phyloP scores from a whole-genome alignment of 2,329 filamentous ascomycete species.

The Penicillium expansum region DNA sequence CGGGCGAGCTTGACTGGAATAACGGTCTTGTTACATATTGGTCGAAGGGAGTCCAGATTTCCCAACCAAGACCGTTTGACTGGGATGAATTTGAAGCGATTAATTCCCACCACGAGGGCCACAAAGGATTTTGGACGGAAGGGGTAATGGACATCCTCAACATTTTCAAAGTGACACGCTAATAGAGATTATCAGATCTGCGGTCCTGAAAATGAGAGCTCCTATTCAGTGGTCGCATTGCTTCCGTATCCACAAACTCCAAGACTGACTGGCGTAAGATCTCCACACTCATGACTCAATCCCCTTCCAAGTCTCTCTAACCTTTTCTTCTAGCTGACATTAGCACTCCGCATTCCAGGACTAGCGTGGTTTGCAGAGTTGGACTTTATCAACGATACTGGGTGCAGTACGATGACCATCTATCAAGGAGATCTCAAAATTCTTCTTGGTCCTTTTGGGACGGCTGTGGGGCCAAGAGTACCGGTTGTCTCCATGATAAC shows the following conservation, averaged over 20 bases:
- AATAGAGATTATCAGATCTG: neutral
- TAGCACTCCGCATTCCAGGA: neutral
- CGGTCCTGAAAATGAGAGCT: neutral
- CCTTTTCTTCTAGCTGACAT: neutral
- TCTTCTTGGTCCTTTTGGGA: neutral
- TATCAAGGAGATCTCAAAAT: neutral
- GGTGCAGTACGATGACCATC: neutral
- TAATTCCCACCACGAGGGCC: neutral
- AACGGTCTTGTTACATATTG: constrained; percentile 1
- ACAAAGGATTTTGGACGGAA: constrained; percentile 3
- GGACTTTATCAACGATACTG: neutral
- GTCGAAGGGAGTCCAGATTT: neutral
- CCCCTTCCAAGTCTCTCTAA: neutral
- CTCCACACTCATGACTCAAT: neutral
- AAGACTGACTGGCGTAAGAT: neutral
- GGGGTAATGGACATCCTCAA: neutral
- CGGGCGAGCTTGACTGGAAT: neutral
- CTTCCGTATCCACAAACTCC: accelerated
- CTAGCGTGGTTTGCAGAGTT: neutral
- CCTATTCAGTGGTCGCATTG: neutral
- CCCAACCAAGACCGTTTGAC: constrained; percentile 3
- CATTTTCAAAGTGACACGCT: neutral
- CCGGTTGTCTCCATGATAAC: neutral
- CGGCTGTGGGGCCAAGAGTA: neutral
- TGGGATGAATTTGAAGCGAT: constrained; percentile 6